Evolutionary conservation across 352 stramenopile species (phyloP).

Genomic region (Globisporangium camurandrum): DNA sequence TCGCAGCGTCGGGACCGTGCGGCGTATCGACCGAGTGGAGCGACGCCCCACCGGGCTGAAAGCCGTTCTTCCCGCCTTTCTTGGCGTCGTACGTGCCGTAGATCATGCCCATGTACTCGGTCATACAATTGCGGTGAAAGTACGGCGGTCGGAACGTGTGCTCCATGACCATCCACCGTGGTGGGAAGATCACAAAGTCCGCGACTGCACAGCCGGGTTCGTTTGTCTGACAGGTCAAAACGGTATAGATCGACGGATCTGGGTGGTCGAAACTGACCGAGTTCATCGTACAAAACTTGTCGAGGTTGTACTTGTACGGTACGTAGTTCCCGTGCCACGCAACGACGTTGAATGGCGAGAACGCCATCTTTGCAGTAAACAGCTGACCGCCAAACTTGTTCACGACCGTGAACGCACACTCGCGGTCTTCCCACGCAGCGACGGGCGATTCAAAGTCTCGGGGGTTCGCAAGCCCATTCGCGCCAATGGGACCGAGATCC

Average conservation of each 20-base stretch:
- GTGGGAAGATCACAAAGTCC: conserved; percentile 98
- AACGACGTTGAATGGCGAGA: conserved; percentile 96
- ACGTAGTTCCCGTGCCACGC: conserved; percentile 98
- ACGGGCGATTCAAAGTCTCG: conserved; percentile 92
- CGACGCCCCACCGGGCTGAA: conserved; percentile 88
- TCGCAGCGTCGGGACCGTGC: conserved; percentile 91
- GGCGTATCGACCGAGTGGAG: conserved; percentile 87
- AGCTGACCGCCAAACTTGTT: conserved; percentile 89
- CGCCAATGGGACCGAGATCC: conserved; percentile 93
- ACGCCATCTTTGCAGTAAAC: conserved; percentile 75
- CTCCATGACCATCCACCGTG: conserved; percentile 90
- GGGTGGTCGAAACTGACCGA: conserved; percentile 95
- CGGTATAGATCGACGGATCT: conserved; percentile 96
- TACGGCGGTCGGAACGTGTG: conserved; percentile 91
- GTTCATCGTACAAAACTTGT: conserved; percentile 94
- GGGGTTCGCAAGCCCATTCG: conserved; percentile 95
- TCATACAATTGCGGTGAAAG: conserved; percentile 97
- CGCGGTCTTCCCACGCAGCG: conserved; percentile 85
- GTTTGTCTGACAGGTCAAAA: conserved; percentile 92
- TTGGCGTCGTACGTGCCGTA: conserved; percentile 96
- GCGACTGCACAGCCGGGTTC: conserved; percentile 90
- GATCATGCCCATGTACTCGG: conserved; percentile 98
- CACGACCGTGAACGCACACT: conserved; percentile 60
- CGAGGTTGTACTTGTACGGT: conserved; percentile 96
- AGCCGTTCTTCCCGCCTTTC: conserved; percentile 78